A percentile compares a stretch with the other conserved stretches of the same genome.
Conservation (phyloP, 2,329 filamentous ascomycete species). For the Verticillium albo-atrum region DNA sequence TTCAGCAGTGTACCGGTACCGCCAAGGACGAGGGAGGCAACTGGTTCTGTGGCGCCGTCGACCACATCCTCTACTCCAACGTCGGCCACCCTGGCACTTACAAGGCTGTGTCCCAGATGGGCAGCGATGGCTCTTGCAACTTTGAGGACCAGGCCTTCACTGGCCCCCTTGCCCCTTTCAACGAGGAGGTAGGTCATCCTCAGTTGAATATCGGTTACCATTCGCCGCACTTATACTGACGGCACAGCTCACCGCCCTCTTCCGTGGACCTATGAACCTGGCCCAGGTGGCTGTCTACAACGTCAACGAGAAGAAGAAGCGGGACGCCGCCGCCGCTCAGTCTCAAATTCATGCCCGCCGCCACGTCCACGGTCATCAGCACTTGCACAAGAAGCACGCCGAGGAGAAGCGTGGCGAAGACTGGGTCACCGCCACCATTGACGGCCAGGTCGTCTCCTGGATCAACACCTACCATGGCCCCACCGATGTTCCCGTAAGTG, state of each 20-base stretch:
- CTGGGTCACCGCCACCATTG: constrained; percentile 34
- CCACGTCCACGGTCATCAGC: constrained; percentile 42
- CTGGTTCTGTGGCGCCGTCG: constrained; percentile 61
- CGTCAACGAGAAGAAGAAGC: constrained; percentile 33
- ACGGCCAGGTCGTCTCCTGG: constrained; percentile 56
- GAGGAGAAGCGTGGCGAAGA: constrained; percentile 35
- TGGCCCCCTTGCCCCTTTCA: constrained; percentile 61
- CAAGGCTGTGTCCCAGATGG: constrained; percentile 60
- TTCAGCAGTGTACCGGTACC: constrained; percentile 29
- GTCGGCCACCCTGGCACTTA: constrained; percentile 59
- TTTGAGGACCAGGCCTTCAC: constrained; percentile 47
- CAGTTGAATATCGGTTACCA: background rate
- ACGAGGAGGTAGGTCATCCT: constrained; percentile 59
- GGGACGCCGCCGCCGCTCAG: constrained; percentile 14
- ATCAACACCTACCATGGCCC: constrained; percentile 48
- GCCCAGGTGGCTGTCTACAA: constrained; percentile 67
- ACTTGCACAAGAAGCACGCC: constrained; percentile 41
- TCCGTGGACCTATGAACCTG: constrained; percentile 65
- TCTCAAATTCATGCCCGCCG: constrained; percentile 23
- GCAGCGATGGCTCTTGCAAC: constrained; percentile 47
- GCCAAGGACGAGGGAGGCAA: constrained; percentile 45
- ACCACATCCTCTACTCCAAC: constrained; percentile 63
- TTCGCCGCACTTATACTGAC: background rate
- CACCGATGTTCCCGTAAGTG: background rate
- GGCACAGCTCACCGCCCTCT: constrained; percentile 62